Base-by-base conservation (phyloP, 1,284 basidiomycete genomes). In the Rhizoctonia solani region DNA sequence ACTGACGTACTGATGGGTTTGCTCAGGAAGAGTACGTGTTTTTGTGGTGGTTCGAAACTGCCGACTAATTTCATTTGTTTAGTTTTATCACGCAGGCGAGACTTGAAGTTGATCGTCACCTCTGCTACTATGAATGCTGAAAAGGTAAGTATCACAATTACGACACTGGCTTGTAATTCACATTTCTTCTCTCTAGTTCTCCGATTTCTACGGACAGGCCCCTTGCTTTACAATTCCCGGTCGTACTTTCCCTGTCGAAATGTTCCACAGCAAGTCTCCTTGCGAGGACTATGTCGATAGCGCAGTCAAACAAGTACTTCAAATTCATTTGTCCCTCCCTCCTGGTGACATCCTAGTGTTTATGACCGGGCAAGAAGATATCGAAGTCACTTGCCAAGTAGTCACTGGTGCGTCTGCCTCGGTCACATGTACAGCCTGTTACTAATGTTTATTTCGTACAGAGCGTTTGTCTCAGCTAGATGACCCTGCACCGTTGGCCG, bases 301-400 rank as follows among this genome's bases (percentile, higher is more conserved):
- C 70, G 92, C 97, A 0, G 95, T 99, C 71, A 99, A 98, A 80
- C 95, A 99, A 78, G 91, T 98, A 5, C 82, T 99, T 6, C 92
- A 96, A 74, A 98, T 99, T 58, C 97, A 99, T 75, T 81, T 99
- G 25, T 94, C 95, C 0, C 84, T 91, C 19, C 93, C 95, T n/a
- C 87, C 87, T 0, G 97, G 97, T 4, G 97, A 99, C 79, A 93
- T 99, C 67, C 82, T 99, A 39, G 93, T 99, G 14, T 99, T 99
- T 78, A 99, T 99, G 96, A 99, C 97, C 27, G 97, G 97, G 66
- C 97, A 99, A 78, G 97, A 99, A 78, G 97, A 99, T 76, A 99
- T 99, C 70, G 94, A 98, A 77, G 83, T 93, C 44, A 97, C 94
- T 1, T 97, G 94, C 75, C 88, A 92, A 73, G 94, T 97, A 29